Percentiles rank a stretch among this genome's conserved stretches.
Evolutionary conservation across 2,329 filamentous ascomycete genomes (phyloP).

Genomic region (Colletotrichum higginsianum): DNA sequence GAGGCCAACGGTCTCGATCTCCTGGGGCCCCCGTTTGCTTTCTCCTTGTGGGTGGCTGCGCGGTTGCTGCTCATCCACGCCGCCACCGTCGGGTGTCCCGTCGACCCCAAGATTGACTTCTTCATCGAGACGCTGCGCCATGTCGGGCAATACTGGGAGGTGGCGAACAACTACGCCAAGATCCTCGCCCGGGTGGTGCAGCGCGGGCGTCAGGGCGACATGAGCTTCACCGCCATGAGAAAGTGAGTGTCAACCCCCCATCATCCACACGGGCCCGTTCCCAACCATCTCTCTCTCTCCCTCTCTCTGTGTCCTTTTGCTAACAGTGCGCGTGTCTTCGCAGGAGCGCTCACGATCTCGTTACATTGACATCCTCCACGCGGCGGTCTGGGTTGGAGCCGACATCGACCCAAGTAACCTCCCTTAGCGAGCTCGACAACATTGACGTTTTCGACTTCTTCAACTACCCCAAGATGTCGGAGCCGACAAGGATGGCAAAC

Average conservation of each 20-base stretch:
- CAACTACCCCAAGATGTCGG: slow-evolving; percentile 56
- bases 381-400: slow-evolving; percentile 56
- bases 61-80: slow-evolving; percentile 59
- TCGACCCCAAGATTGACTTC: slow-evolving; percentile 59
- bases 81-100: slow-evolving; percentile 53
- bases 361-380: slow-evolving; percentile 53
- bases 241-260: slow-evolving; percentile 49
- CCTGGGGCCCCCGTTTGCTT: slow-evolving; percentile 60
- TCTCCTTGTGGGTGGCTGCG: slow-evolving; percentile 61
- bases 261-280: not conserved
- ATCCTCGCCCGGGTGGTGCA: slow-evolving; percentile 58
- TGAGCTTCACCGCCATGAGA: slow-evolving; percentile 57
- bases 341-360: slow-evolving; percentile 58
- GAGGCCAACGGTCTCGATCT: slow-evolving; percentile 60
- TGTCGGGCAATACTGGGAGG: slow-evolving; percentile 61
- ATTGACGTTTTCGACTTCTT: slow-evolving; percentile 64
- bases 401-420: slow-evolving; percentile 56
- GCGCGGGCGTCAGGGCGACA: slow-evolving; percentile 53
- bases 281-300: too few species aligned
- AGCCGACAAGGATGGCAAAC: slow-evolving; percentile 38
- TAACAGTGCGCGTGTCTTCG: slow-evolving; percentile 15
- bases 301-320: not conserved
- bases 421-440: slow-evolving; percentile 58
- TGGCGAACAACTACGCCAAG: slow-evolving; percentile 59
- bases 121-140: slow-evolving; percentile 59